Conservation (phyloP, 2,329 filamentous ascomycete species). For the Fusarium sp. region DNA sequence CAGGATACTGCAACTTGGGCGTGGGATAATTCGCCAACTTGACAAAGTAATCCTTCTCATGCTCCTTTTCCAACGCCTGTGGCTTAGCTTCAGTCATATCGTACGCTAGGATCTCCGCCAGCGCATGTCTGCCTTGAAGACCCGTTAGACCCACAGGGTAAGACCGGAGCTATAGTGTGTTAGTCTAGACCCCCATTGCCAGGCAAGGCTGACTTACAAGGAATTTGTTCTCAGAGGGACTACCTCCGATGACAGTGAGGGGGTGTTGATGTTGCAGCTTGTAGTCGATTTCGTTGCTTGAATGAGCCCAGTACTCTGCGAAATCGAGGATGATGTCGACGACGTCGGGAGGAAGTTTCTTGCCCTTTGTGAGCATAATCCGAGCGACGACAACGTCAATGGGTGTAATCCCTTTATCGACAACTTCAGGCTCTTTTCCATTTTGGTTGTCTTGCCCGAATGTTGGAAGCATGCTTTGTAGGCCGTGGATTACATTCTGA, state of each 20-base stretch:
- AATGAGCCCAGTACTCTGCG: constrained; percentile 72
- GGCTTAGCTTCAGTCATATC: constrained; percentile 47
- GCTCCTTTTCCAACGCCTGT: constrained; percentile 41
- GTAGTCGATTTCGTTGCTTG: constrained; percentile 51
- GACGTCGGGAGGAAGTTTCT: constrained; percentile 64
- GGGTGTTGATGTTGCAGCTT: constrained; percentile 33
- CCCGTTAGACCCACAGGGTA: constrained; percentile 53
- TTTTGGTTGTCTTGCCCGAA: not conserved
- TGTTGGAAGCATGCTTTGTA: constrained; percentile 26
- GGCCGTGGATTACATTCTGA: constrained; percentile 30
- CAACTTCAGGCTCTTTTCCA: not conserved
- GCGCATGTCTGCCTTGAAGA: constrained; percentile 42
- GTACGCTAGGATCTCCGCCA: constrained; percentile 47
- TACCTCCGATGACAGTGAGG: constrained; percentile 42
- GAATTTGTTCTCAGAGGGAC: constrained; percentile 48
- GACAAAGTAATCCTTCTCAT: constrained; percentile 47
- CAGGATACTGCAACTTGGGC: constrained; percentile 59
- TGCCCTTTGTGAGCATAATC: constrained; percentile 57
- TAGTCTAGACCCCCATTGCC: not conserved
- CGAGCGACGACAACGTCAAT: constrained; percentile 63
- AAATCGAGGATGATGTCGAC: constrained; percentile 67
- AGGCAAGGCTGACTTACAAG: constrained; percentile 43
- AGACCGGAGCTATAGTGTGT: constrained; percentile 50
- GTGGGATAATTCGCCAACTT: constrained; percentile 54
- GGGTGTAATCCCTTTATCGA: constrained; percentile 51